Conservation (phyloP, 1,284 basidiomycete species). For the Rhodotorula sp. region DNA sequence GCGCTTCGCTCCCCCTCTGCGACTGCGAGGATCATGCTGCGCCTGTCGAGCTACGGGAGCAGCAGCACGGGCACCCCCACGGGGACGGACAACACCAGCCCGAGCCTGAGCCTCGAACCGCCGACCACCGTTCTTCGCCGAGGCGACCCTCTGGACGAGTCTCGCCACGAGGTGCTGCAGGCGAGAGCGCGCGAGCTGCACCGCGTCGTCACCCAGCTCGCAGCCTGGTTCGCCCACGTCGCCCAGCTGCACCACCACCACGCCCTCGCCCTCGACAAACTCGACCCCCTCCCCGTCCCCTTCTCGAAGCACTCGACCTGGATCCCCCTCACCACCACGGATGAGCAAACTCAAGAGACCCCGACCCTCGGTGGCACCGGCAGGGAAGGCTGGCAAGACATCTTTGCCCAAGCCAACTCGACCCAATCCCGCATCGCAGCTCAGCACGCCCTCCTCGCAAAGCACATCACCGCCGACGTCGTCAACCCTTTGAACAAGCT, state of each 20-base stretch:
- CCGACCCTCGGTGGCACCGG: constrained; percentile 17
- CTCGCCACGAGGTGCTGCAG: not conserved
- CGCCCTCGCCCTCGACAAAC: constrained; percentile 16
- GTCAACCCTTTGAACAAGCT: constrained; percentile 35
- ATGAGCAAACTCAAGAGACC: not conserved
- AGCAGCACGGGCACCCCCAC: not conserved
- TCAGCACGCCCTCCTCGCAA: constrained; percentile 22
- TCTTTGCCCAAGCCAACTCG: constrained; percentile 23
- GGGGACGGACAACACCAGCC: too few relatives aligned
- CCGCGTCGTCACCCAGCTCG: not conserved
- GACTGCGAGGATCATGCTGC: not conserved
- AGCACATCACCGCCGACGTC: constrained; percentile 27
- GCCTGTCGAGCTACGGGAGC: constrained; percentile 1
- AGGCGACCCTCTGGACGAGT: not conserved
- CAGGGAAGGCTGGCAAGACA: constrained; percentile 28
- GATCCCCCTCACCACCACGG: constrained; percentile 13
- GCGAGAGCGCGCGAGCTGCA: not conserved
- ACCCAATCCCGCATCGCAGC: constrained; percentile 20
- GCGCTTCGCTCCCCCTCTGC: too few relatives aligned
- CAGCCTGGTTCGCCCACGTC: constrained; percentile 5
- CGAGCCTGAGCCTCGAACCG: too few relatives aligned
- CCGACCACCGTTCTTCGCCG: too few relatives aligned
- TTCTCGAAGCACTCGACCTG: too few relatives aligned
- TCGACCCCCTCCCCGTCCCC: constrained; percentile 29
- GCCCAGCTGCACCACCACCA: constrained; percentile 28